phyloP scores from a whole-genome alignment of 805 yeast genomes.

The Pichia pseudocactophila region DNA sequence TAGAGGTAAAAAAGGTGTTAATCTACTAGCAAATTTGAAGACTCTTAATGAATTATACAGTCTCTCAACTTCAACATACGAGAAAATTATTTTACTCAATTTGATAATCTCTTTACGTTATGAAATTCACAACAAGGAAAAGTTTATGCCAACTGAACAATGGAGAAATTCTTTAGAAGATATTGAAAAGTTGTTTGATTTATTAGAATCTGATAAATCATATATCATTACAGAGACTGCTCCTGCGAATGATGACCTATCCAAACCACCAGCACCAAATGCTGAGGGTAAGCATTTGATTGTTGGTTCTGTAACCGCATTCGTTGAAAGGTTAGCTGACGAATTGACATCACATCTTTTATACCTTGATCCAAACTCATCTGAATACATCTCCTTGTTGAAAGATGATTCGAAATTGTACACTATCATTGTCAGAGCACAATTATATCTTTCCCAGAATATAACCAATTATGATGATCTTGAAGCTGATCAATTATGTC shows the following conservation, averaged over 20 bases:
- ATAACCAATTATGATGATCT: slow-evolving; percentile 37
- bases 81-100: slow-evolving; percentile 67
- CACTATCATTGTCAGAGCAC: slow-evolving; percentile 71
- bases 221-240: slow-evolving; percentile 78
- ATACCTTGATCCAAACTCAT: slow-evolving; percentile 87
- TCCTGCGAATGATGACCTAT: slow-evolving; percentile 58
- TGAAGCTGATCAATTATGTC: slow-evolving; percentile 51
- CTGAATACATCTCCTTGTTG: slow-evolving; percentile 84
- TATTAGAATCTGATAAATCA: slow-evolving; percentile 54
- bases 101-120: slow-evolving; percentile 82
- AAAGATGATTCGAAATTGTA: slow-evolving; percentile 78
- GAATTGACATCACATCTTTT: slow-evolving; percentile 85
- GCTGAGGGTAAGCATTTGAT: slow-evolving; percentile 62
- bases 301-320: slow-evolving; percentile 76
- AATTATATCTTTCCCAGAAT: slow-evolving; percentile 69
- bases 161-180: slow-evolving; percentile 71
- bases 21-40: slow-evolving; percentile 66
- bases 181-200: slow-evolving; percentile 49
- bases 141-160: slow-evolving; percentile 67
- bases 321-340: slow-evolving; percentile 89
- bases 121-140: slow-evolving; percentile 60
- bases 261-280: slow-evolving; percentile 57
- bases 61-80: slow-evolving; percentile 54
- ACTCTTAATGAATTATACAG: slow-evolving; percentile 53
- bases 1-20: slow-evolving; percentile 93